These are phyloP conservation scores for Hemileia vastatrix DNA, from an alignment of 1,284 basidiomycete genomes.

Conservation along the genomic window DNA sequence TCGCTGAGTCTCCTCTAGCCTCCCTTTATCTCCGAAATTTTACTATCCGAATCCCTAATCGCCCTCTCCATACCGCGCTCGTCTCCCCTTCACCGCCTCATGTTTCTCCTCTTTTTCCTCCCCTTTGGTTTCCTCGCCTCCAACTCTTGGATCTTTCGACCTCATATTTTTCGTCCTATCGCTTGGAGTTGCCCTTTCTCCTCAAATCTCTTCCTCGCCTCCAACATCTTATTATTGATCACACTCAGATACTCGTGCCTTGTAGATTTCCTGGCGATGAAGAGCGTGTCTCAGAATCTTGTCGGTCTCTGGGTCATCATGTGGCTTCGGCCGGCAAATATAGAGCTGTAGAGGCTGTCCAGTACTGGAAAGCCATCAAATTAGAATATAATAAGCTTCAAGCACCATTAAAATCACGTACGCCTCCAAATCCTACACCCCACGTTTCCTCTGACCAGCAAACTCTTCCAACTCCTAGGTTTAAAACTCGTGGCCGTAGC, in stretches of 20 bases:
- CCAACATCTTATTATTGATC: constrained; percentile 7
- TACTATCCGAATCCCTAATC: constrained; percentile 5
- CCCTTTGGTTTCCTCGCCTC: constrained; percentile 11
- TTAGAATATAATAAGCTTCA: background rate
- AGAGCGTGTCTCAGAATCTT: constrained; percentile 9
- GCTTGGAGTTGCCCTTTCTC: background rate
- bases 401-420: background rate
- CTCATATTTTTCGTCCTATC: background rate
- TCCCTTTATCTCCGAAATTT: background rate
- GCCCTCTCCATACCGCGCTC: background rate
- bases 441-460: no score
- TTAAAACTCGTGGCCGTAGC: constrained; percentile 8
- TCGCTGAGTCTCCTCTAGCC: constrained; percentile 1
- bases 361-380: background rate
- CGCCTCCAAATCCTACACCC: background rate
- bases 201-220: background rate
- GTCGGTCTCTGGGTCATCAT: background rate
- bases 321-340: constrained; percentile 5
- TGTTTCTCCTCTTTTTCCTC: no score
- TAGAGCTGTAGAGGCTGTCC: background rate
- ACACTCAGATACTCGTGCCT: constrained; percentile 6
- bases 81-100: background rate
- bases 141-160: constrained; percentile 17
- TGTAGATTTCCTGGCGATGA: constrained; percentile 8
- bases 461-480: background rate